phyloP scores from a whole-genome alignment of 202 grass and related monocot genomes.

The Digitaria exilis region DNA sequence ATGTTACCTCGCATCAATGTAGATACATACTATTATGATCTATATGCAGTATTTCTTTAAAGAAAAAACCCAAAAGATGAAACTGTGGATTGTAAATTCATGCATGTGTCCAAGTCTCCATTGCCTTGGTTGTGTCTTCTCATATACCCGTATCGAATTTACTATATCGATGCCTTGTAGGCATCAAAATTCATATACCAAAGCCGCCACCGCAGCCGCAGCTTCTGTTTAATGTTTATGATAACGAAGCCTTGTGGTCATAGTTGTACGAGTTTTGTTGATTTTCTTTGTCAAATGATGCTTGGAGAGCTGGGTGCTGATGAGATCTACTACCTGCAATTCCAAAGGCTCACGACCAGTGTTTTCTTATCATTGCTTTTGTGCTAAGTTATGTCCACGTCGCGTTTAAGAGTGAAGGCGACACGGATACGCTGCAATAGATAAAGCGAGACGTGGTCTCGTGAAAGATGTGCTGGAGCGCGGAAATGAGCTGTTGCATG shows the following conservation, averaged over 20 bases:
- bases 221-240: background rate
- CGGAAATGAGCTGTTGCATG: background rate
- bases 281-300: background rate
- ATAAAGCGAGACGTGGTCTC: background rate
- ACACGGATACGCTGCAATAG: too few species aligned
- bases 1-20: background rate
- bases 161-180: too few species aligned
- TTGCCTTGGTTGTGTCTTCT: background rate
- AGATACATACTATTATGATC: background rate
- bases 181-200: background rate
- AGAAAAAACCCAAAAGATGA: background rate
- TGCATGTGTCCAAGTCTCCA: background rate
- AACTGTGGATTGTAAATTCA: conserved; percentile 11
- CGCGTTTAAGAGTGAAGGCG: background rate
- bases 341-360: background rate
- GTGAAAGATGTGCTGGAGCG: background rate
- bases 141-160: background rate
- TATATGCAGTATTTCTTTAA: background rate
- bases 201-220: background rate
- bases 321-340: background rate
- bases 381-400: background rate
- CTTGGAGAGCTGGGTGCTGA: background rate
- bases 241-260: background rate
- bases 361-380: background rate
- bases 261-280: background rate